A percentile compares a stretch with the other conserved stretches of the same genome.
These are phyloP conservation scores for Oenanthe javanica DNA, from an alignment of 140 eudicot species.

Conservation along the genomic window DNA sequence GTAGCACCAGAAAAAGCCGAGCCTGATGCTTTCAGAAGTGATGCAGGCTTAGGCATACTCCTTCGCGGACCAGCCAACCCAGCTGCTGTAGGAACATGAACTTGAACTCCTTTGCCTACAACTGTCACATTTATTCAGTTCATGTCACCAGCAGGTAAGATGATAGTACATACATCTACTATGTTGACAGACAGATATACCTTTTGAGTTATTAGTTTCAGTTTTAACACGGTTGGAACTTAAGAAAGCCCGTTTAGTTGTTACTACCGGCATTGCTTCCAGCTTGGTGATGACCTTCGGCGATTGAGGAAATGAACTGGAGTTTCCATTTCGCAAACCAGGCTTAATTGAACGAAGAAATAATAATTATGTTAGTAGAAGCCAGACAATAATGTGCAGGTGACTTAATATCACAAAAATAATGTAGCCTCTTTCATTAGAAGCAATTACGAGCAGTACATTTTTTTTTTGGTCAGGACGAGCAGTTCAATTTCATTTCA, in stretches of 20 bases:
- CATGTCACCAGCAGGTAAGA: background rate
- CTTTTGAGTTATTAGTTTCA: slow-evolving; percentile 30
- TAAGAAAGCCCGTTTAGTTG: slow-evolving; percentile 49
- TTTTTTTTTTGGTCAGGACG: background rate
- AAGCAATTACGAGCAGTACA: background rate
- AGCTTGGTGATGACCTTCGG: slow-evolving; percentile 24
- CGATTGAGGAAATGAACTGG: slow-evolving; percentile 39
- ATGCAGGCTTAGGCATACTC: slow-evolving; percentile 47
- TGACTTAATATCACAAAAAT: background rate
- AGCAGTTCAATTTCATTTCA: background rate
- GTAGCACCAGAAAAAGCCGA: slow-evolving; percentile 29
- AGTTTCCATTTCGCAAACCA: slow-evolving; percentile 31
- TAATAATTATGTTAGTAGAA: slow-evolving; percentile 3
- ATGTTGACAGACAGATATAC: background rate
- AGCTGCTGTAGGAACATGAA: slow-evolving; percentile 28
- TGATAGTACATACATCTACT: background rate
- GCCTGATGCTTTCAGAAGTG: slow-evolving; percentile 35
- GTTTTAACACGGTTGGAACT: slow-evolving; percentile 25
- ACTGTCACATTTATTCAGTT: slow-evolving; percentile 26
- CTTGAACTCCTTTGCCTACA: slow-evolving; percentile 37
- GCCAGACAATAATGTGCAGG: background rate
- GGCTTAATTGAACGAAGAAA: slow-evolving; percentile 28
- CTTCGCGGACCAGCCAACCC: slow-evolving; percentile 36
- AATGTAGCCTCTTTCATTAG: background rate
- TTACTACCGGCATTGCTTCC: slow-evolving; percentile 13